These are phyloP conservation scores for Gloeopeniophorella convolvens DNA, from an alignment of 768 basidiomycete genomes.

Conservation along the genomic window DNA sequence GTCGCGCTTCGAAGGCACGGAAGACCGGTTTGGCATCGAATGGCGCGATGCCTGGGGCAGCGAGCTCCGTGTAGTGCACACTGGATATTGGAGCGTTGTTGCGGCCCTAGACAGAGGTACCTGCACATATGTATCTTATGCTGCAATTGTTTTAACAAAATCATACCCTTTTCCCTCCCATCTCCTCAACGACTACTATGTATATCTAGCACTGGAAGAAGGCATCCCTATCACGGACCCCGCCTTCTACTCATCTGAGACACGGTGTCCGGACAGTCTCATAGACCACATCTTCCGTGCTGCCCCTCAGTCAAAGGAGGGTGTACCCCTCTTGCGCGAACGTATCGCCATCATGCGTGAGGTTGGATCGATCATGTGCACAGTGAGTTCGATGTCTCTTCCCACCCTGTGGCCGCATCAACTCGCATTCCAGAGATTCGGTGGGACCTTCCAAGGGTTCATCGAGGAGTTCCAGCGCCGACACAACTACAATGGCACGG, in stretches of 20 bases:
- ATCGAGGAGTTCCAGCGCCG: slow-evolving; percentile 16
- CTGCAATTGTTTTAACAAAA: no score
- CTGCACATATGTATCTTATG: no score
- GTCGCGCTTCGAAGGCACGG: slow-evolving; percentile 58
- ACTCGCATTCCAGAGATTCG: slow-evolving; percentile 18
- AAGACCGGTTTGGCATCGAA: slow-evolving; percentile 67
- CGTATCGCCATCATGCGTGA: slow-evolving; percentile 74
- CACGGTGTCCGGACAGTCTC: slow-evolving; percentile 61
- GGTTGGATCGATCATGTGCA: slow-evolving; percentile 64
- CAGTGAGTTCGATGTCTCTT: slow-evolving; percentile 38
- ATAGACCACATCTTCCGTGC: slow-evolving; percentile 66
- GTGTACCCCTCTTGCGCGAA: slow-evolving; percentile 62
- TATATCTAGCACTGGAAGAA: slow-evolving; percentile 66
- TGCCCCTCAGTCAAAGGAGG: slow-evolving; percentile 49
- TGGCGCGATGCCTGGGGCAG: slow-evolving; percentile 67
- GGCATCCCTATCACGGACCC: slow-evolving; percentile 76
- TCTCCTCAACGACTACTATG: neutral
- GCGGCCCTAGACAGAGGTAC: slow-evolving; percentile 78
- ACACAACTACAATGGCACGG: slow-evolving; percentile 12
- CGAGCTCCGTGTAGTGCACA: slow-evolving; percentile 48
- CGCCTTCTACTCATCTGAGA: slow-evolving; percentile 65
- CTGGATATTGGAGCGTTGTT: slow-evolving; percentile 85
- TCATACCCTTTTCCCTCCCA: no score
- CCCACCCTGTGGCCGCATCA: neutral
- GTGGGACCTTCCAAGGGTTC: slow-evolving; percentile 19